Conservation (phyloP, 2,329 filamentous ascomycete species). For the Aspergillus eucalypticola region DNA sequence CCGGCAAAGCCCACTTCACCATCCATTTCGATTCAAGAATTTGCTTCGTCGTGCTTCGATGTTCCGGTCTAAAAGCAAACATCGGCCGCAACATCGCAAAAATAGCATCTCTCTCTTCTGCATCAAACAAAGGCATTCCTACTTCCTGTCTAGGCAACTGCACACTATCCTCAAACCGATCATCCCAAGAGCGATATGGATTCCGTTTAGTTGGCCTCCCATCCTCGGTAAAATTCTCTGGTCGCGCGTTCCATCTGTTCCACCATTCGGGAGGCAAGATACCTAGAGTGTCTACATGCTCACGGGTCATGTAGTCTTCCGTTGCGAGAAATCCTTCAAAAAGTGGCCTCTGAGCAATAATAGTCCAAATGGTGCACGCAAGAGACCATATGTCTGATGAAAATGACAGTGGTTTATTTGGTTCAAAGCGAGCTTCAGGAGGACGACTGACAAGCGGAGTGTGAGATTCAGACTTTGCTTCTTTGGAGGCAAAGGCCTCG, state of each 20-base stretch:
- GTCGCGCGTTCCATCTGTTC: constrained; percentile 27
- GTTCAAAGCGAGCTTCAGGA: constrained; percentile 42
- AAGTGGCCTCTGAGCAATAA: constrained; percentile 35
- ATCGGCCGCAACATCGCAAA: constrained; percentile 29
- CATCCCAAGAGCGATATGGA: constrained; percentile 23
- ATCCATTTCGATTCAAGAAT: not conserved
- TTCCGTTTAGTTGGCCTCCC: constrained; percentile 23
- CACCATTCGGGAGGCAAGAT: constrained; percentile 32
- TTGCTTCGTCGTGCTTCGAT: not conserved
- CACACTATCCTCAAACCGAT: constrained; percentile 30
- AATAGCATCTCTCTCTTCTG: constrained; percentile 27
- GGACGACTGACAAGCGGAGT: constrained; percentile 13
- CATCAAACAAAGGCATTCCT: constrained; percentile 24
- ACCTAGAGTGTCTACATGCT: constrained; percentile 37
- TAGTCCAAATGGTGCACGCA: constrained; percentile 38
- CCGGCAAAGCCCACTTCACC: not conserved
- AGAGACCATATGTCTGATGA: constrained; percentile 46
- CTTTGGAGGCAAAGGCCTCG: constrained; percentile 30
- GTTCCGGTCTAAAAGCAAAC: constrained; percentile 13
- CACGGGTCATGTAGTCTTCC: constrained; percentile 31
- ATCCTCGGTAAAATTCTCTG: constrained; percentile 28
- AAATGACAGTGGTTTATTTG: constrained; percentile 34
- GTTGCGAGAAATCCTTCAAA: constrained; percentile 31
- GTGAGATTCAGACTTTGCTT: too few relatives aligned
- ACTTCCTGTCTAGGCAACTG: constrained; percentile 29